A percentile compares a stretch with the other conserved stretches of the same genome.
These are phyloP conservation scores for Trypanosomatidae sp. DNA, from an alignment of 208 protist species.

Conservation along the genomic window DNA sequence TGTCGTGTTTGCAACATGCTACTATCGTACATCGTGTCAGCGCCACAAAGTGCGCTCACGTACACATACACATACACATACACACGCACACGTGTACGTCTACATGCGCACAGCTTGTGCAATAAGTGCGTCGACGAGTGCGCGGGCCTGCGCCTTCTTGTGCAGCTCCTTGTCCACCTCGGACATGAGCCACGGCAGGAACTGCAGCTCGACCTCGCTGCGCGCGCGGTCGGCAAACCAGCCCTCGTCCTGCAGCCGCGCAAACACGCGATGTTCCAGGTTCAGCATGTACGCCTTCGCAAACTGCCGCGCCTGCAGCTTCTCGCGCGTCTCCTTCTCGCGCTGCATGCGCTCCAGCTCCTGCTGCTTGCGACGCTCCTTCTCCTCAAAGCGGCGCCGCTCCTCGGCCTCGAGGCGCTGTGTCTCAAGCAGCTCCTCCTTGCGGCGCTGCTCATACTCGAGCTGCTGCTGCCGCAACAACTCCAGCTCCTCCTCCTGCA, in stretches of 20 bases:
- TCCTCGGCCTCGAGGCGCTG: conserved; percentile 93
- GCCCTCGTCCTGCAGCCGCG: conserved; percentile 84
- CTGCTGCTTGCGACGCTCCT: conserved; percentile 91
- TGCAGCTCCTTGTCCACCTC: conserved; percentile 73
- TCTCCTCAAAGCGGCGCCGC: conserved; percentile 92
- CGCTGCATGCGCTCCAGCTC: conserved; percentile 85
- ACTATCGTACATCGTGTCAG: no score
- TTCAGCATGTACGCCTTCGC: conserved; percentile 89
- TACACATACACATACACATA: no score
- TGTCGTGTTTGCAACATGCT: no score
- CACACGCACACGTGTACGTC: no score
- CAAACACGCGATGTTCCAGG: conserved; percentile 88
- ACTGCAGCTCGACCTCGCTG: conserved; percentile 90
- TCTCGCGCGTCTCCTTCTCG: conserved; percentile 84
- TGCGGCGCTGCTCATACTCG: conserved; percentile 92
- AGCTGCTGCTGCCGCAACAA: conserved; percentile 89
- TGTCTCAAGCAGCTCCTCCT: conserved; percentile 92
- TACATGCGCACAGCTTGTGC: conserved; percentile 78
- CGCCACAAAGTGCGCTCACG: no score
- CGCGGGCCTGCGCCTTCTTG: conserved; percentile 66
- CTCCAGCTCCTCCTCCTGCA: conserved; percentile 96
- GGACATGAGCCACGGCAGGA: conserved; percentile 90
- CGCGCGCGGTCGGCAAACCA: conserved; percentile 93
- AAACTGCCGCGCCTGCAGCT: conserved; percentile 90
- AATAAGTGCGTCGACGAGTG: conserved; percentile 78